A percentile compares a stretch with the other conserved stretches of the same genome.
Evolutionary conservation across 129 eudicot species (phyloP).

Genomic region (Kitagawia praeruptora): DNA sequence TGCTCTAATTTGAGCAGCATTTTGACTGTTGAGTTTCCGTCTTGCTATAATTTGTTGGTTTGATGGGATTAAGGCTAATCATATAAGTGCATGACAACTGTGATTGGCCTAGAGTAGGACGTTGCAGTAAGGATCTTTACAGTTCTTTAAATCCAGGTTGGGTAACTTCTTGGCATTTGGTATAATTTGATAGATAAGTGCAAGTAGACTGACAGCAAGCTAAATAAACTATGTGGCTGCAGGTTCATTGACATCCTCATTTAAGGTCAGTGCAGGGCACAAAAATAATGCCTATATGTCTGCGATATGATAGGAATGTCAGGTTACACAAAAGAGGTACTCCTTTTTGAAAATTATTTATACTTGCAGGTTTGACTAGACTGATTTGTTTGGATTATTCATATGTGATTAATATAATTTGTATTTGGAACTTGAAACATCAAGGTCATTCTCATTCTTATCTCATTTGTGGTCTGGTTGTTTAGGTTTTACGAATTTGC

Average conservation of each 20-base stretch:
- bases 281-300: background rate
- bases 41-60: background rate
- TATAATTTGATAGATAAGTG: no score
- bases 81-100: background rate
- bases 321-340: slow-evolving; percentile 89
- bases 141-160: background rate
- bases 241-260: background rate
- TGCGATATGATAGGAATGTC: slow-evolving; percentile 40
- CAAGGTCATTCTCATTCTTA: no score
- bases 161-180: no score
- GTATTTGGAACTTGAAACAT: no score
- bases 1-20: background rate
- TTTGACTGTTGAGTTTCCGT: background rate
- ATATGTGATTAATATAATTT: no score
- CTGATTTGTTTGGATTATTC: no score
- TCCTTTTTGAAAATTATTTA: no score
- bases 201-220: no score
- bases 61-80: background rate
- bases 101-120: background rate
- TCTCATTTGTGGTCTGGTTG: no score
- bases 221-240: no score
- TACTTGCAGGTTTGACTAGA: no score
- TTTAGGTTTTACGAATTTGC: no score
- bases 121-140: background rate
- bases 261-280: background rate